Conservation (phyloP, 2,329 filamentous ascomycete species). For the Alternaria longipes region DNA sequence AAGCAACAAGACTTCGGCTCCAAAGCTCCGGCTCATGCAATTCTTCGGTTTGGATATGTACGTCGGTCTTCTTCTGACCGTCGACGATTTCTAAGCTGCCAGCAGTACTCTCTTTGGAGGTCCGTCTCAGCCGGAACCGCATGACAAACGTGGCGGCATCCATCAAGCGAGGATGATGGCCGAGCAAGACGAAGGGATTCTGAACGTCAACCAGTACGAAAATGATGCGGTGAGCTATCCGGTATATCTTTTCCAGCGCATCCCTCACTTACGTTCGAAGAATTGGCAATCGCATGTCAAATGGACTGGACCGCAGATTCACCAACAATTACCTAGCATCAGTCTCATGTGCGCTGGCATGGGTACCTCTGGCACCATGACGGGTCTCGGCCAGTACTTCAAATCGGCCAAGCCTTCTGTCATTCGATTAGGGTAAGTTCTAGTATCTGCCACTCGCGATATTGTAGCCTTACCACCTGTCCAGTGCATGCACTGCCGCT, state of each 20-base stretch:
- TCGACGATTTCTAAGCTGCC: not conserved
- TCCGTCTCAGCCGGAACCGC: constrained; percentile 47
- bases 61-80: not conserved
- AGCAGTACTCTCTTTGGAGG: constrained; percentile 62
- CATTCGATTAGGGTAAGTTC: constrained; percentile 25
- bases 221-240: constrained; percentile 53
- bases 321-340: constrained; percentile 65
- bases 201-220: constrained; percentile 67
- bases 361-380: constrained; percentile 61
- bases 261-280: constrained; percentile 22
- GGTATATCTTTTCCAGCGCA: not conserved
- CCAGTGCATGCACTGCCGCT: constrained; percentile 64
- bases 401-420: constrained; percentile 31
- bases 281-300: constrained; percentile 65
- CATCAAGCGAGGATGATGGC: constrained; percentile 22
- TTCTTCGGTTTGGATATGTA: constrained; percentile 37
- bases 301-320: constrained; percentile 69
- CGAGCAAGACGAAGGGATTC: constrained; percentile 52
- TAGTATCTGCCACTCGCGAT: not conserved
- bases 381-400: constrained; percentile 35
- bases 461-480: constrained; percentile 2
- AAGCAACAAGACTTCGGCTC: constrained; percentile 31
- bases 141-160: constrained; percentile 31
- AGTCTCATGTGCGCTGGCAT: constrained; percentile 66
- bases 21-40: constrained; percentile 32